Evolutionary conservation across 2,329 filamentous ascomycete genomes (phyloP), one percentile per base, ranked within the genome.

Genomic region (Fusarium sp.): DNA sequence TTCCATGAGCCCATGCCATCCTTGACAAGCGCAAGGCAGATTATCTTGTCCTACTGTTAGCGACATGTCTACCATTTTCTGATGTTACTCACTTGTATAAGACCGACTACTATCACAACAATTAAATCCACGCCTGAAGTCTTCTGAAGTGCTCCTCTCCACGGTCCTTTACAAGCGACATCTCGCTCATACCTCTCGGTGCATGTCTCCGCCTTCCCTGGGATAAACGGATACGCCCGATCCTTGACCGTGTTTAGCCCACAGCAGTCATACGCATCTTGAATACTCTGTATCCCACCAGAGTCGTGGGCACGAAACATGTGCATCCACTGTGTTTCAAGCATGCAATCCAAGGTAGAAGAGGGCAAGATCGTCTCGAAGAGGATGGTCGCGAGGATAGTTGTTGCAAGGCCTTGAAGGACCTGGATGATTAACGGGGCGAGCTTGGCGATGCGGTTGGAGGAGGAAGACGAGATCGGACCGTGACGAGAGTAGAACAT

Each of bases 181-280:
- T 74, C 76, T 29, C 87, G 80, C 0, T 81, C 80, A 68, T 83
- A 88, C 4, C 81, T 77, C 49, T 80, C 75, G 4, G 79, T 69
- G 73, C 89, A 90, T 54, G 55, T 72, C 69, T 56, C 77, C 68
- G 58, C 79, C 61, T 58, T 64, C 36, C 55, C 56, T 1, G 58
- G 67, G 0, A 81, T 81, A 63, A 91, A 91, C 0, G 90, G 91
- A 81, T 85, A 92, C 0, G 86, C 85, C 69, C 85, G 86, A 73
- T 93, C 89, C 29, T 75, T 77, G 27, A 87, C 75, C 4, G 81
- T 84, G 60, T 83, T 83, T 33, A 91, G 81, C 0, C 91, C 91
- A 70, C 91, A 93, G 79, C 91, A 93, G 7, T 84, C 75, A 31
- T 91, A 84, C 0, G 83, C 77, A 74, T 93, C 88, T 73, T 93